Conservation (phyloP, 2,329 filamentous ascomycete species). For the Bipolaris cookei region DNA sequence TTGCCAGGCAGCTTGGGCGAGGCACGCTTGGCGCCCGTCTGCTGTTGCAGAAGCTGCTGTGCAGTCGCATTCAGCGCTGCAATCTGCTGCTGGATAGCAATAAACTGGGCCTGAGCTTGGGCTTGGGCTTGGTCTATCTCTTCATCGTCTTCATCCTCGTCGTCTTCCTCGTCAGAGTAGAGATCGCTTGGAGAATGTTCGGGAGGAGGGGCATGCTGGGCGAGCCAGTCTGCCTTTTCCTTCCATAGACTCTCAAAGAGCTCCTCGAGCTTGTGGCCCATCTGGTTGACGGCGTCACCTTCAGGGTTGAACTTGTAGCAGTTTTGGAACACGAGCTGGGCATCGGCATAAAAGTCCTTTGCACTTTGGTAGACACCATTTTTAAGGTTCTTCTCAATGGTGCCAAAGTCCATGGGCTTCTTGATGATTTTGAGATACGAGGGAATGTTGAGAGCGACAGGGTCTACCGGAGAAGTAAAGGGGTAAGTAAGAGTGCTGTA, state of each 20-base stretch:
- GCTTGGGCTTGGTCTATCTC: conserved; percentile 54
- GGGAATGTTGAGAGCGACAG: conserved; percentile 91
- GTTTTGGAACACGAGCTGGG: conserved; percentile 84
- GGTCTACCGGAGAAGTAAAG: conserved; percentile 87
- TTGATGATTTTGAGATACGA: conserved; percentile 94
- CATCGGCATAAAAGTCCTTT: conserved; percentile 85
- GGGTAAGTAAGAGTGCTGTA: conserved; percentile 71
- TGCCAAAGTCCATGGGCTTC: conserved; percentile 92
- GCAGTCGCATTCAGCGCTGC: conserved; percentile 70
- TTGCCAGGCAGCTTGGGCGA: conserved; percentile 56
- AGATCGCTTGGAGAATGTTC: conserved; percentile 65
- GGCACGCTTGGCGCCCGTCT: conserved; percentile 58
- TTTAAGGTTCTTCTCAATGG: conserved; percentile 74
- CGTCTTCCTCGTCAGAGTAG: conserved; percentile 67
- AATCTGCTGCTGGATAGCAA: conserved; percentile 68
- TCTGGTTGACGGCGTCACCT: conserved; percentile 73
- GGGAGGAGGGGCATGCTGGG: conserved; percentile 71
- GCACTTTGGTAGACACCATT: conserved; percentile 78
- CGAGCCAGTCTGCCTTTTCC: conserved; percentile 81
- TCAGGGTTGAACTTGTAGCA: conserved; percentile 91
- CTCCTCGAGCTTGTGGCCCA: conserved; percentile 75
- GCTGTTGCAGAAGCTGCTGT: conserved; percentile 56
- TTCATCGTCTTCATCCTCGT: conserved; percentile 72
- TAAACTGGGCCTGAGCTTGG: conserved; percentile 53
- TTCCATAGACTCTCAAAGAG: conserved; percentile 78